Evolutionary conservation across 1,284 basidiomycete species (phyloP).

Genomic region (Anthracocystis panici-leucophaei): DNA sequence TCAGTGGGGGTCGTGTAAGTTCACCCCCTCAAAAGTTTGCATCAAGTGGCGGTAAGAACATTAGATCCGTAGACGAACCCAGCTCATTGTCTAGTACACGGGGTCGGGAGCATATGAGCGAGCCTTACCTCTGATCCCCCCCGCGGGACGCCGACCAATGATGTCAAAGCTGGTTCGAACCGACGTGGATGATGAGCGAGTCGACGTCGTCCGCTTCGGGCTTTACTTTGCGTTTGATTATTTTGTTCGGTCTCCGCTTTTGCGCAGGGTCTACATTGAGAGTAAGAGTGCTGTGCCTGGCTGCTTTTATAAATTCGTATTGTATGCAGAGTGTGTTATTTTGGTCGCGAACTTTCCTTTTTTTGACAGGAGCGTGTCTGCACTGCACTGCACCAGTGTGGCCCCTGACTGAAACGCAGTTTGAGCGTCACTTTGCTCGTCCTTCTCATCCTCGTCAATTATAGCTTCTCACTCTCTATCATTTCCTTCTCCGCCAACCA

Average conservation of each 20-base stretch:
- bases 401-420: constrained; percentile 26
- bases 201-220: constrained; percentile 9
- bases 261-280: constrained; percentile 16
- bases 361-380: constrained; percentile 17
- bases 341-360: constrained; percentile 28
- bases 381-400: constrained; percentile 8
- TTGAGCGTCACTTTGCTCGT: background rate
- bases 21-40: background rate
- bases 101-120: constrained; percentile 2
- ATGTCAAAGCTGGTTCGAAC: background rate
- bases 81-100: background rate
- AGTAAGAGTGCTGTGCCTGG: background rate
- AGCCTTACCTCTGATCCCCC: background rate
- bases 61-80: background rate
- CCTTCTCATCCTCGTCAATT: background rate
- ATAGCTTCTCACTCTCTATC: background rate
- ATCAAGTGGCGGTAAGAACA: background rate
- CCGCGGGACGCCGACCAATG: background rate
- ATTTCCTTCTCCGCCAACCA: constrained; percentile 26
- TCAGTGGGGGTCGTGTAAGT: background rate
- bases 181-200: background rate
- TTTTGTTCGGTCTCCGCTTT: constrained; percentile 8
- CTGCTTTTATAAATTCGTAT: background rate
- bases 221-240: background rate
- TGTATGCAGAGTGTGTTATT: constrained; percentile 2